These are phyloP conservation scores for Argentina anserina DNA, from an alignment of 306 rosid species.

Conservation along the genomic window DNA sequence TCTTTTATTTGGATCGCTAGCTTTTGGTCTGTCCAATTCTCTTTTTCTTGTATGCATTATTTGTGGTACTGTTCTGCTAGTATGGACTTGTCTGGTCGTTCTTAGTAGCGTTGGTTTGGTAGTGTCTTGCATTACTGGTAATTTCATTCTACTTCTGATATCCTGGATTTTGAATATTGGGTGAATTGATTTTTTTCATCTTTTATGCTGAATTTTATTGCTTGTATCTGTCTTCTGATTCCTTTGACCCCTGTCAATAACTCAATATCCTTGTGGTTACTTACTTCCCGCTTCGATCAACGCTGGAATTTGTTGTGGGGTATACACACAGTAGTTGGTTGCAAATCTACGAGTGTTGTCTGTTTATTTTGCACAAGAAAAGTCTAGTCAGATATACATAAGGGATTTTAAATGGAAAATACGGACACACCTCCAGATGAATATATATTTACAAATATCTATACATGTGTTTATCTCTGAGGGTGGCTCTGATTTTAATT, in stretches of 20 bases:
- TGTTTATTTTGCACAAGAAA: neutral
- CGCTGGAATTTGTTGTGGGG: neutral
- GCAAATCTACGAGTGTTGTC: no score
- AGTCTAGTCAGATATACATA: neutral
- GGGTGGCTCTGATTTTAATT: no score
- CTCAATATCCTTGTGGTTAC: neutral
- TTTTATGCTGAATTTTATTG: neutral
- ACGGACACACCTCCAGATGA: no score
- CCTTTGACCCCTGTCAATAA: neutral
- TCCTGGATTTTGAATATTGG: neutral
- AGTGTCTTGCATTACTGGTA: neutral
- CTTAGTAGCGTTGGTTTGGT: neutral
- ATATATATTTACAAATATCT: no score
- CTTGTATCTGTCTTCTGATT: neutral
- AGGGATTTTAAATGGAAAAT: no score
- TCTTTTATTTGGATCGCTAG: neutral
- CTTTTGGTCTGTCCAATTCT: neutral
- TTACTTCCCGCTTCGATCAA: neutral
- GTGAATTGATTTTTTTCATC: neutral
- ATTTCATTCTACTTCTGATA: neutral
- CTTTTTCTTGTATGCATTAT: neutral
- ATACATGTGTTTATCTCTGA: no score
- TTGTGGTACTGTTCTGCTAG: constrained; percentile 1
- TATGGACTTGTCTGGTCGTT: neutral
- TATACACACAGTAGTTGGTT: no score